Conservation (phyloP, 805 yeast genomes). For the Debaryomyces tyrocola region DNA sequence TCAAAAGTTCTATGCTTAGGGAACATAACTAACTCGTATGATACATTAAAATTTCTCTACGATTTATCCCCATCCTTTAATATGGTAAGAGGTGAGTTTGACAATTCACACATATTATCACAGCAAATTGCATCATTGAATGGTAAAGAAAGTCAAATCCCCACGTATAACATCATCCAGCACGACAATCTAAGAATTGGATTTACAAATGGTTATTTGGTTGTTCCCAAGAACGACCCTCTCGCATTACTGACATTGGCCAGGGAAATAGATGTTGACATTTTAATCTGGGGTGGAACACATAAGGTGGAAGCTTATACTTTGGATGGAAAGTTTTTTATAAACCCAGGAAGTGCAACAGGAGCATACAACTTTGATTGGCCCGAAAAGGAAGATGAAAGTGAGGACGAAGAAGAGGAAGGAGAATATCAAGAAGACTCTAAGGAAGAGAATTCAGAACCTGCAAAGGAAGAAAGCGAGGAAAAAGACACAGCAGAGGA, state of each 20-base stretch:
- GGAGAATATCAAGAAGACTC: constrained; percentile 15
- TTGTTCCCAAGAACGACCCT: constrained; percentile 86
- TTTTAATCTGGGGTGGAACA: constrained; percentile 90
- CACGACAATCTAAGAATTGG: constrained; percentile 80
- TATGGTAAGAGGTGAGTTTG: constrained; percentile 82
- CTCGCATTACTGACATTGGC: constrained; percentile 79
- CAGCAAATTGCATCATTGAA: constrained; percentile 29
- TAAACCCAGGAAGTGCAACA: constrained; percentile 97
- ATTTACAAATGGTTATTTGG: constrained; percentile 76
- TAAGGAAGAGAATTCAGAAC: constrained; percentile 47
- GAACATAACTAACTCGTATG: constrained; percentile 68
- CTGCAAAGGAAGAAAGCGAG: constrained; percentile 4
- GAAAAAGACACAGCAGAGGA: constrained; percentile 28
- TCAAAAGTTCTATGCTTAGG: constrained; percentile 85
- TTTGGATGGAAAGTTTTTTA: constrained; percentile 85
- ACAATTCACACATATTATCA: constrained; percentile 42
- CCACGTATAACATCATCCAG: constrained; percentile 61
- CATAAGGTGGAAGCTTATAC: constrained; percentile 92
- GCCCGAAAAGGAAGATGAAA: constrained; percentile 55
- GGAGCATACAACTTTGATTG: constrained; percentile 76
- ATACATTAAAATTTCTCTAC: constrained; percentile 63
- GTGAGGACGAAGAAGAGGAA: constrained; percentile 33
- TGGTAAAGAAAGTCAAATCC: constrained; percentile 35
- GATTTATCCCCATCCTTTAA: constrained; percentile 70
- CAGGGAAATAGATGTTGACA: constrained; percentile 87